Evolutionary conservation across 148 eudicot species (phyloP), one percentile per base, ranked within the genome.

Genomic region (Beta vulgaris): DNA sequence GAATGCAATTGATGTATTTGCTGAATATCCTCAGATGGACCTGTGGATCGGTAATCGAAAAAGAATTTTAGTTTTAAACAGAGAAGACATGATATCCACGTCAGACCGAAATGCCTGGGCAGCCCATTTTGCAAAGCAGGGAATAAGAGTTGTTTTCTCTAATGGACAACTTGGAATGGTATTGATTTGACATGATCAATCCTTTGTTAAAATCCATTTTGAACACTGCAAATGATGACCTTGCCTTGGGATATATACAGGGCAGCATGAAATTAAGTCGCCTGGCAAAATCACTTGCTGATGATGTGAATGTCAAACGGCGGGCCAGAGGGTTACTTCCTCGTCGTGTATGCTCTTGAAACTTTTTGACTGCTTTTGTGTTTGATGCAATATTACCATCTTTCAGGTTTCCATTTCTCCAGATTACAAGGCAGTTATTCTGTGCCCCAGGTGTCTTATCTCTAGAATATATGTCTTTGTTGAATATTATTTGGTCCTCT

Each of bases 21-120:
- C n/a, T 74, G 25, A 67, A 64, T 26, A 75, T 61, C 49, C 28
- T 51, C 87, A 94, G 98, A 95, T 95, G 99, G 96, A 90, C 80
- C 48, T 78, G 54, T 95, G 99, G 99, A 78, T 92, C 82, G 97
- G 99, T 48, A 95, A 90, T 74, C 89, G 92, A 67, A 95, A 89
- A 73, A 84, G 97, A 78, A 92, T 95, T 68, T 65, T 95, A 71
- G 99, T 95, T 67, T 80, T 95, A 81, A 95, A 95, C 72, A 86
- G 99, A 80, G 99, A 95, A 85, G 99, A 95, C 81, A 95, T 95
- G 99, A 95, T 95, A 82, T 92, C 97, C 54, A 77, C 92, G 60
- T 80, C 86, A 44, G 99, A 95, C 72, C 86, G 99, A 73, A 88
- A 95, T 89, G 96, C 92, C 37, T 95, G 98, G 98, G 96, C 98